phyloP scores from a whole-genome alignment of 495 filamentous ascomycete species.

The Poronia punctata region DNA sequence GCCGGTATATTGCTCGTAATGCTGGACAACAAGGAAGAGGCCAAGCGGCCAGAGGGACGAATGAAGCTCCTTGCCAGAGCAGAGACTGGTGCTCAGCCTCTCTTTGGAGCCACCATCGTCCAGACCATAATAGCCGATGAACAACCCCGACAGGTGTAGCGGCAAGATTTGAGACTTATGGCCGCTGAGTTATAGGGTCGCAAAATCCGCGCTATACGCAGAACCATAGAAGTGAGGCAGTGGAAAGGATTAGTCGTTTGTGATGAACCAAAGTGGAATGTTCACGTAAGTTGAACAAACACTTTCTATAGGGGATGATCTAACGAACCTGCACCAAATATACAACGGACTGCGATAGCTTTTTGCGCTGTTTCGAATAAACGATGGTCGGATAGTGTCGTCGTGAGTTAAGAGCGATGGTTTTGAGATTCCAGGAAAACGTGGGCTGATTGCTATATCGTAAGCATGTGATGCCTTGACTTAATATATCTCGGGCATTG shows the following conservation, averaged over 20 bases:
- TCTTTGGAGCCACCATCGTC: conserved; percentile 74
- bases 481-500: too few relatives aligned
- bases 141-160: conserved; percentile 64
- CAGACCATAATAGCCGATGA: conserved; percentile 61
- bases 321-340: too few relatives aligned
- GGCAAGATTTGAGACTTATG: conserved; percentile 70
- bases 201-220: conserved; percentile 56
- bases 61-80: conserved; percentile 72
- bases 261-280: conserved; percentile 84
- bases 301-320: too few relatives aligned
- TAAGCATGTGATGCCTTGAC: too few relatives aligned
- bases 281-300: conserved; percentile 84
- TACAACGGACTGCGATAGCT: too few relatives aligned
- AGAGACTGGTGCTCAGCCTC: conserved; percentile 76
- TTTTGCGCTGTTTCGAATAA: too few relatives aligned
- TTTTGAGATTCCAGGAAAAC: too few relatives aligned
- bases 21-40: conserved; percentile 53
- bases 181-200: conserved; percentile 67
- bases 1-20: conserved; percentile 83
- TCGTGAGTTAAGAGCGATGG: too few relatives aligned
- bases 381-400: too few relatives aligned
- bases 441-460: too few relatives aligned
- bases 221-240: conserved; percentile 61
- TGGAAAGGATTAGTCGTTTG: conserved; percentile 72
- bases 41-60: conserved; percentile 56